Evolutionary conservation across 768 basidiomycete genomes (phyloP), one percentile per base, ranked within the genome.

Genomic region (Candolleomyces aberdarensis): DNA sequence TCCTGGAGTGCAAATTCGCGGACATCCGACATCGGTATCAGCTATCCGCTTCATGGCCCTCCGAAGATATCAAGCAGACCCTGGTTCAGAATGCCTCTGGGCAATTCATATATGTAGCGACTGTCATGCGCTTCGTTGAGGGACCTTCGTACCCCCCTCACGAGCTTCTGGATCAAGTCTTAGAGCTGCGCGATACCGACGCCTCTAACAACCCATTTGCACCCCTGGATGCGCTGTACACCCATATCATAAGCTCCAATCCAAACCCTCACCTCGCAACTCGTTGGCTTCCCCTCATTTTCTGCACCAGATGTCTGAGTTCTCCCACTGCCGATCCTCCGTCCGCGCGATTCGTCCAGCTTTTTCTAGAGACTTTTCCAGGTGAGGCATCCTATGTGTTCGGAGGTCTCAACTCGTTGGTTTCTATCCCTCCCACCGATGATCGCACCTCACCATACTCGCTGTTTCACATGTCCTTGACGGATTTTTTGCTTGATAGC

Each of bases 61-160:
- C 56, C 22, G 29, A 46, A 15, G 56, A 48, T n/a, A 40, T 19
- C 29, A 49, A 57, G 13, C 14, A n/a, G 11, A 20, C 1, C 15
- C 22, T 53, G 7, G 31, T 36, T 11, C 17, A 36, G 9, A 31
- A 22, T 40, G 39, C 60, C 1, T 66, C 65, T 4, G 66, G 66
- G 5, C 66, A 67, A 49, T 64, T 63, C 44, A 63, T 67, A 15
- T 63, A 64, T 40, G 66, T 63, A 26, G 48, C 65, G 13, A 61
- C 59, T 2, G 63, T 64, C 15, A 57, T 58, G 11, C 56, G 55
- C 5, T 66, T 52, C 41, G 32, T 66, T 14, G 52, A 52, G n/a
- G 44, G 49, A 31, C 36, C 61, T n/a, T 36, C 32, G 13, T 13
- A 41, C 9, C 58, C 57, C 31, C 65, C 65, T 20, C 44, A 32